A percentile compares a stretch with the other conserved stretches of the same genome.
Evolutionary conservation across 441 rosid genomes (phyloP).

Genomic region (Aleurites moluccanus): DNA sequence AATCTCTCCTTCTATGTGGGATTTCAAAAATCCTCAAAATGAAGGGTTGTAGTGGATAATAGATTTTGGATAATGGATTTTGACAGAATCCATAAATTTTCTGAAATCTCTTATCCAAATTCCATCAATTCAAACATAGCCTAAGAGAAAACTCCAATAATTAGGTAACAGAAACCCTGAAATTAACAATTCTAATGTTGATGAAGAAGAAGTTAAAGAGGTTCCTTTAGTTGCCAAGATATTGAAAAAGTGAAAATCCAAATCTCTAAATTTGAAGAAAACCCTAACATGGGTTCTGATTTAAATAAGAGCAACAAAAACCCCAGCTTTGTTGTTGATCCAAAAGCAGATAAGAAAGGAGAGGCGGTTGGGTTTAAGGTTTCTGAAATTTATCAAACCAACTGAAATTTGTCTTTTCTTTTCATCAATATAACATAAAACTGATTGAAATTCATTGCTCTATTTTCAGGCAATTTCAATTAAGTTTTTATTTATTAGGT

Average conservation of each 20-base stretch:
- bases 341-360: slow-evolving; percentile 18
- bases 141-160: slow-evolving; percentile 44
- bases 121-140: no score
- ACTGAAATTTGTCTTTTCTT: neutral
- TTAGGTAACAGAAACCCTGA: slow-evolving; percentile 11
- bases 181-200: slow-evolving; percentile 5
- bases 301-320: neutral
- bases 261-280: slow-evolving; percentile 7
- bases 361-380: no score
- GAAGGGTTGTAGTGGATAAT: no score
- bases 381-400: slow-evolving; percentile 27
- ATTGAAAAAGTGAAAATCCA: slow-evolving; percentile 29
- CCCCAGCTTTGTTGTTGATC: slow-evolving; percentile 8
- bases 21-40: no score
- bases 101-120: no score
- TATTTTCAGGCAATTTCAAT: slow-evolving; percentile 69
- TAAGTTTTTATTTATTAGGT: slow-evolving; percentile 68
- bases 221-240: slow-evolving; percentile 30
- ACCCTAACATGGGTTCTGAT: slow-evolving; percentile 15
- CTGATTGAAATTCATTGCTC: slow-evolving; percentile 5
- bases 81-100: no score
- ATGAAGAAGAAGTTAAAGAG: slow-evolving; percentile 18
- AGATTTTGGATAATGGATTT: no score
- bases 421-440: slow-evolving; percentile 1
- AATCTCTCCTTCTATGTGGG: no score